Evolutionary conservation across 345 rosid genomes (phyloP).

Genomic region (Rhodomyrtus tomentosa): DNA sequence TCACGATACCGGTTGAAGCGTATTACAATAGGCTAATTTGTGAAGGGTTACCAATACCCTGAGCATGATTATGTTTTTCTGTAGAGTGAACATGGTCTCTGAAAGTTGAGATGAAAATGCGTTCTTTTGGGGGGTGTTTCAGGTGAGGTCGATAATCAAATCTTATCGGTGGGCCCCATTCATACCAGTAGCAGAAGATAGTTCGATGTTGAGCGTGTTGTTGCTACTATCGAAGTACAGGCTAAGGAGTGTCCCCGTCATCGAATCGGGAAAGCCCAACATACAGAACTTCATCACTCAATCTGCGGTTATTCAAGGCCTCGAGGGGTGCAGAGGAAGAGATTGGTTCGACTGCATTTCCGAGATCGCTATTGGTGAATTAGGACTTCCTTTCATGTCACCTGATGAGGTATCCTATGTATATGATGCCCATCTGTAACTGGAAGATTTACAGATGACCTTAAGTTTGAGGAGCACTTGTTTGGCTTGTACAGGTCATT

Average conservation of each 20-base stretch:
- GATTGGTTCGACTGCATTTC: constrained; percentile 87
- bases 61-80: background rate
- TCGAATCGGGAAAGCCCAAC: constrained; percentile 54
- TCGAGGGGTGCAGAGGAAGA: constrained; percentile 73
- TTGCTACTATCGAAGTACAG: constrained; percentile 74
- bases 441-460: background rate
- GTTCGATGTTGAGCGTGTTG: constrained; percentile 76
- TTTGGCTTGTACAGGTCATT: constrained; percentile 36
- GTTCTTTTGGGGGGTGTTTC: constrained; percentile 1
- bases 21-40: background rate
- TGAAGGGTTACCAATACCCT: background rate
- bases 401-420: constrained; percentile 29
- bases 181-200: constrained; percentile 57
- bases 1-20: background rate
- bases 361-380: constrained; percentile 45
- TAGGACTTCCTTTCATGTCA: constrained; percentile 84
- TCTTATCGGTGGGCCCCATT: constrained; percentile 78
- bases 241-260: constrained; percentile 69
- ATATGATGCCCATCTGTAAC: background rate
- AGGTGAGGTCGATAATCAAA: constrained; percentile 68
- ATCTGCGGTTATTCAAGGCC: constrained; percentile 70
- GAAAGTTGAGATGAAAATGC: background rate
- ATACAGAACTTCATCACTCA: constrained; percentile 82
- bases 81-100: background rate
- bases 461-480: background rate